These are phyloP conservation scores for Leucocoprinus sp. DNA, from an alignment of 768 basidiomycete genomes.

Conservation along the genomic window DNA sequence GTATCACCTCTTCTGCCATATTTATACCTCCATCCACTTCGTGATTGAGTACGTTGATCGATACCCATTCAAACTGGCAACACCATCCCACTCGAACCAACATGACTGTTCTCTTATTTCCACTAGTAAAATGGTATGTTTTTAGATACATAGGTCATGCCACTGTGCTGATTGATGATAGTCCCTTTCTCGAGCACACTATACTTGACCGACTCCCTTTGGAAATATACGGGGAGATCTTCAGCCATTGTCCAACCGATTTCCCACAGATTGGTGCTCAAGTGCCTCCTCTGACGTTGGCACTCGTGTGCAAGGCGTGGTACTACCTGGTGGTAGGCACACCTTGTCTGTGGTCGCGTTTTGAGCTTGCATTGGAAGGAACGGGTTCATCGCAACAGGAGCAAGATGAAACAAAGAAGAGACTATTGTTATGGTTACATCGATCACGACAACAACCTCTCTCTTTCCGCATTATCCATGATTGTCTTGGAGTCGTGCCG, in stretches of 20 bases:
- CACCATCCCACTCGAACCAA: background rate
- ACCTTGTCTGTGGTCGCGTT: conserved; percentile 40
- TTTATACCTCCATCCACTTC: too few species aligned
- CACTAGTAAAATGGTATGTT: background rate
- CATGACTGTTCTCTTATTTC: background rate
- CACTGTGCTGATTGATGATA: background rate
- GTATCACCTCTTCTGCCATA: too few species aligned
- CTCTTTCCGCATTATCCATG: conserved; percentile 23
- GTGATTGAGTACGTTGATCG: conserved; percentile 2
- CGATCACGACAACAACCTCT: conserved; percentile 28
- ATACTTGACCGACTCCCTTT: conserved; percentile 31
- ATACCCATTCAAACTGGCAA: background rate
- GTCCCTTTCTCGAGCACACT: conserved; percentile 6
- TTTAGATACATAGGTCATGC: background rate
- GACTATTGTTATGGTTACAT: conserved; percentile 24
- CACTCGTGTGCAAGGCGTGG: conserved; percentile 36
- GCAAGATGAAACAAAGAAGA: conserved; percentile 9
- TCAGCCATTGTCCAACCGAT: conserved; percentile 26
- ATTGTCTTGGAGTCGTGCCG: conserved; percentile 13
- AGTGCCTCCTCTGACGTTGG: conserved; percentile 31
- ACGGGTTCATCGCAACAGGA: conserved; percentile 16
- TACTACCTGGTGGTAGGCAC: conserved; percentile 27
- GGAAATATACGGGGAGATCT: conserved; percentile 41
- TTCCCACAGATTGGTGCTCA: conserved; percentile 24
- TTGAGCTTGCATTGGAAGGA: conserved; percentile 25